Conservation (phyloP, 805 yeast species). For the Starmerella floris region DNA sequence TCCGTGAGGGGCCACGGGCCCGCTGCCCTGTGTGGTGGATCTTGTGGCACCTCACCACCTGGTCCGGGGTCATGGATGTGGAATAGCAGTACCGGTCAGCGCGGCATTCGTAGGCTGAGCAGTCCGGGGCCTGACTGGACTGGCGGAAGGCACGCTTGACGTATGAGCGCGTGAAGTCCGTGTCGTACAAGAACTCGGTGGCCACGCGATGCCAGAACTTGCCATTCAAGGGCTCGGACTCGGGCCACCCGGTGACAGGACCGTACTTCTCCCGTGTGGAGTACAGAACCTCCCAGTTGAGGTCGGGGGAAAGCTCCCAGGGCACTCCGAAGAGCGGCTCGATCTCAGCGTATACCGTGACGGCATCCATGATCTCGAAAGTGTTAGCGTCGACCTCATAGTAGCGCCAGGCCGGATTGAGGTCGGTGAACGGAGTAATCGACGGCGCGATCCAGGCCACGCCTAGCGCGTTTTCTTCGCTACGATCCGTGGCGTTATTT, state of each 20-base stretch:
- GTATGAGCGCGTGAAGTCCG: constrained; percentile 38
- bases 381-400: constrained; percentile 51
- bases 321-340: constrained; percentile 35
- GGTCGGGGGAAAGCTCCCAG: constrained; percentile 31
- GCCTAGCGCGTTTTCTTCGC: constrained; percentile 36
- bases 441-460: constrained; percentile 57
- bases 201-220: constrained; percentile 54
- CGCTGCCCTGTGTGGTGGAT: constrained; percentile 8
- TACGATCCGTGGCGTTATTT: constrained; percentile 33
- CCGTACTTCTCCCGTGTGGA: constrained; percentile 49
- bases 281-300: constrained; percentile 51
- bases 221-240: constrained; percentile 46
- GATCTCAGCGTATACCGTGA: constrained; percentile 46
- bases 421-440: constrained; percentile 45
- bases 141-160: constrained; percentile 38
- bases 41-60: constrained; percentile 21
- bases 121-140: constrained; percentile 43
- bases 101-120: constrained; percentile 30
- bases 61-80: constrained; percentile 25
- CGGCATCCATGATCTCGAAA: constrained; percentile 47
- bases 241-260: constrained; percentile 41
- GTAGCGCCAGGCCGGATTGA: constrained; percentile 62
- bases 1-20: not conserved
- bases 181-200: constrained; percentile 32
- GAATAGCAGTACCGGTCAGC: constrained; percentile 32